Evolutionary conservation across 352 stramenopile genomes (phyloP), one percentile per base, ranked within the genome.

Genomic region (Phytophthora fragariae): DNA sequence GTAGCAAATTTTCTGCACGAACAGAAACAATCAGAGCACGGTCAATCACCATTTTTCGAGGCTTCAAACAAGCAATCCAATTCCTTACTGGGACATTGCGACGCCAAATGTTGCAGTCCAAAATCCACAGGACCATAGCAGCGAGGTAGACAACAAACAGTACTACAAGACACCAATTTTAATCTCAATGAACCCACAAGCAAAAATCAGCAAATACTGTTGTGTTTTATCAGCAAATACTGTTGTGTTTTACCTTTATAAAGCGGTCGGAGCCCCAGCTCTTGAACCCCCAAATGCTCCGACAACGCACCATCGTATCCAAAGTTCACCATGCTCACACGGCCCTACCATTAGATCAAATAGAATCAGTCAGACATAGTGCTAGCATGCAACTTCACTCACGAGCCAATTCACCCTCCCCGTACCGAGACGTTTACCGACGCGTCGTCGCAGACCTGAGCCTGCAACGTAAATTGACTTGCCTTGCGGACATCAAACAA

Each of bases 391-490:
- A 61, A 14, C 3, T 19, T 4, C 37, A 44, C 37, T 10, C 11
- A 2, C 10, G 15, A 14, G 15, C 2, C 24, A 35, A 9, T 21
- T 39, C 3, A 57, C 11, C 41, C n/a, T 35, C 33, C 1, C 49
- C 63, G 12, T 64, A 84, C 79, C 50, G 73, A 72, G n/a, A 93
- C 72, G n/a, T 79, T 77, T 35, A 91, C 83, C 4, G 80, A 80
- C 5, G 75, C 75, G 11, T 86, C 79, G 7, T 76, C 79, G 62
- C 84, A 92, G 12, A 90, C 75, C 59, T 90, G 83, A 14, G 81
- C 72, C 58, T 92, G 84, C 39, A 93, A 68, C 39, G 84, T 92
- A 66, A 91, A 91, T 62, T 77, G 59, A 78, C 82, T 90, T 0
- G 83, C 15, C 44, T 77, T 81, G 10, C 46, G 68, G 5, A 90